phyloP scores from a whole-genome alignment of 805 yeast genomes.

The Candida peoriensis region DNA sequence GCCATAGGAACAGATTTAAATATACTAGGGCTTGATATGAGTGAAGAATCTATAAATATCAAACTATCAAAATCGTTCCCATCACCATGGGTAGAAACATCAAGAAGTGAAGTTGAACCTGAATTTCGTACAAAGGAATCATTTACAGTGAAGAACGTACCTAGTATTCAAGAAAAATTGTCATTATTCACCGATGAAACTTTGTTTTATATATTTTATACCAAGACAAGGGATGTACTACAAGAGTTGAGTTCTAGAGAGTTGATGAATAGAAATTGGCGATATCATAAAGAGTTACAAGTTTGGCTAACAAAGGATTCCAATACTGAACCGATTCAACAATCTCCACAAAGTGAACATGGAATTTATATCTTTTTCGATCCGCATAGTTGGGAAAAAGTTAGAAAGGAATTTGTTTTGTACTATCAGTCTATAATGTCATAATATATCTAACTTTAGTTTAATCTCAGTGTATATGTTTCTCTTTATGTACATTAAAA shows the following conservation, averaged over 20 bases:
- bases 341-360: conserved; percentile 80
- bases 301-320: conserved; percentile 97
- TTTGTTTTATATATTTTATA: conserved; percentile 85
- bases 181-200: conserved; percentile 82
- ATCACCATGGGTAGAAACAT: conserved; percentile 94
- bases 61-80: conserved; percentile 63
- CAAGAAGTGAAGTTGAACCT: conserved; percentile 88
- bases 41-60: conserved; percentile 28
- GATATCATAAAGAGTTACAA: conserved; percentile 92
- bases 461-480: background rate
- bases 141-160: conserved; percentile 17
- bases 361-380: conserved; percentile 94
- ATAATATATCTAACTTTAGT: conserved; percentile 1
- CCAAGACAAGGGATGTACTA: conserved; percentile 85
- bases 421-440: conserved; percentile 60
- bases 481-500: background rate
- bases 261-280: conserved; percentile 89
- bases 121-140: conserved; percentile 56
- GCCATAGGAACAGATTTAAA: conserved; percentile 74
- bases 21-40: conserved; percentile 58
- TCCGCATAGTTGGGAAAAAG: conserved; percentile 93
- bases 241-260: conserved; percentile 95
- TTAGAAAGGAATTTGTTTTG: conserved; percentile 63
- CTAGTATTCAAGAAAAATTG: conserved; percentile 37
- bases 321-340: conserved; percentile 76